Conservation (phyloP, 331 rosid genomes). For the Telfairia occidentalis region DNA sequence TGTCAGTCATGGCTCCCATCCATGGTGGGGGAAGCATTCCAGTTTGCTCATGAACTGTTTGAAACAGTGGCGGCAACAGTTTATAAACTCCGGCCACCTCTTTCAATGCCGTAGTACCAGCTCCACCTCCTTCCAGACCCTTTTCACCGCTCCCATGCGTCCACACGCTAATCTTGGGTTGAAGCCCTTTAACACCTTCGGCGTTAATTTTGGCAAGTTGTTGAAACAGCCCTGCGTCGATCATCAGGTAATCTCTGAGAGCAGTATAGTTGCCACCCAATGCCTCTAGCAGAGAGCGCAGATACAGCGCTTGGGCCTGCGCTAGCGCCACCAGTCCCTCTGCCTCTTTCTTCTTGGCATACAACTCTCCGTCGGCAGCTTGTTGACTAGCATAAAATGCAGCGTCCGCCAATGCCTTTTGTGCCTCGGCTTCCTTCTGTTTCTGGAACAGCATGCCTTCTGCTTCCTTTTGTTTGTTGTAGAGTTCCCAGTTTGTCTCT, state of each 20-base stretch:
- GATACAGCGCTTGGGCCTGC: conserved; percentile 30
- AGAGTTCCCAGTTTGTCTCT: conserved; percentile 42
- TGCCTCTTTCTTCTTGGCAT: conserved; percentile 42
- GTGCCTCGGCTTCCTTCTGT: conserved; percentile 41
- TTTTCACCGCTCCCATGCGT: conserved; percentile 18
- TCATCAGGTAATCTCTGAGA: conserved; percentile 43
- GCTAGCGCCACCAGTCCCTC: conserved; percentile 41
- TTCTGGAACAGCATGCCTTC: conserved; percentile 41
- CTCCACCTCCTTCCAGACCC: not conserved
- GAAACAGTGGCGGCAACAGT: conserved; percentile 45
- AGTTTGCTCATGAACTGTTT: conserved; percentile 44
- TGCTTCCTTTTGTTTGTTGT: conserved; percentile 36
- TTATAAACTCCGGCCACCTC: conserved; percentile 37
- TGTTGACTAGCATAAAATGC: conserved; percentile 28
- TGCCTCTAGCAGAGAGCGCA: conserved; percentile 26
- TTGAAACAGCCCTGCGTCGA: conserved; percentile 32
- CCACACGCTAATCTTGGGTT: conserved; percentile 59
- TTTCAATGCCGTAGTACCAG: conserved; percentile 20
- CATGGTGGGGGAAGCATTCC: conserved; percentile 46
- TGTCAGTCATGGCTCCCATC: conserved; percentile 32
- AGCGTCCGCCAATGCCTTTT: conserved; percentile 31
- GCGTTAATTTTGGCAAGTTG: conserved; percentile 46
- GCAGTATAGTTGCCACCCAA: conserved; percentile 31
- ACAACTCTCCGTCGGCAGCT: conserved; percentile 39
- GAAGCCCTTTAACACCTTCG: conserved; percentile 34